These are phyloP conservation scores for Eucalyptus decipiens DNA, from an alignment of 345 rosid genomes.

Conservation along the genomic window DNA sequence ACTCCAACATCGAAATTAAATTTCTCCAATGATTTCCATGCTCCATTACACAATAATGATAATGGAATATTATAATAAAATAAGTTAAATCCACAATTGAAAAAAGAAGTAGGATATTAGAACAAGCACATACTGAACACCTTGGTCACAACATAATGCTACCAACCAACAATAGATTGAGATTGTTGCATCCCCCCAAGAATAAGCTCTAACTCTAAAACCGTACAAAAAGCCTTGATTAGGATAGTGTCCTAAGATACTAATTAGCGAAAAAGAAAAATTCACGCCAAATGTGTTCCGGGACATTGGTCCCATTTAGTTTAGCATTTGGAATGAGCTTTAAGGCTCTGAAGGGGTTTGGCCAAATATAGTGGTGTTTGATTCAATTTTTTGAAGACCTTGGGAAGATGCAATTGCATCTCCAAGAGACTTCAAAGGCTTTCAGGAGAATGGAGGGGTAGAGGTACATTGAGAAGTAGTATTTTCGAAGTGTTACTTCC, in stretches of 20 bases:
- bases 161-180: not conserved
- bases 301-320: not conserved
- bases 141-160: not conserved
- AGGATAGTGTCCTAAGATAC: not conserved
- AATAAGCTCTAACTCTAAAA: not conserved
- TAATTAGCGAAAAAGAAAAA: not conserved
- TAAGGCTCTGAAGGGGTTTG: no score
- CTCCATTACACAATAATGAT: not conserved
- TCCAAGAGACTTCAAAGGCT: no score
- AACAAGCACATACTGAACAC: not conserved
- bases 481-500: no score
- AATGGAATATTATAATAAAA: not conserved
- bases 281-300: not conserved
- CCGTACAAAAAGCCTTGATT: not conserved
- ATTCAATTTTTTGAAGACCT: no score
- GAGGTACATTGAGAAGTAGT: no score
- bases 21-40: not conserved
- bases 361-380: no score
- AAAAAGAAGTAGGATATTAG: not conserved
- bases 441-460: no score
- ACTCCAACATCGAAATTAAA: not conserved
- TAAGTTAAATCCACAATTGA: not conserved
- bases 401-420: no score
- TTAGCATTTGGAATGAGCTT: no score
- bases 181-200: not conserved